These are phyloP conservation scores for Apiotrichum gracile DNA, from an alignment of 1,284 basidiomycete genomes.

Conservation along the genomic window DNA sequence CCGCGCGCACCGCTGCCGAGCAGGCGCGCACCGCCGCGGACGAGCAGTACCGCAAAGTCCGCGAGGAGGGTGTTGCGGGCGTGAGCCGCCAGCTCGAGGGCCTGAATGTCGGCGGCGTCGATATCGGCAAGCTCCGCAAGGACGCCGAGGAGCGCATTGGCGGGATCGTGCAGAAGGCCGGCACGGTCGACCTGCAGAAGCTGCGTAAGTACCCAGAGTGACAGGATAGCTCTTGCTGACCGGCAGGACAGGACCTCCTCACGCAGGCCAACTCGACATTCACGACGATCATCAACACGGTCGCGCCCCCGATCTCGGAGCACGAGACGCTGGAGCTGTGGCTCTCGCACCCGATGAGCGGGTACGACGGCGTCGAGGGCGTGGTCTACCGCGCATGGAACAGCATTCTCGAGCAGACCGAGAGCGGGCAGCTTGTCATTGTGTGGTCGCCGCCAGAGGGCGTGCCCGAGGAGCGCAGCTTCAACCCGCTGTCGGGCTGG, in stretches of 20 bases:
- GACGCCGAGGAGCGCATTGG: conserved; percentile 47
- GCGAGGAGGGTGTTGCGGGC: conserved; percentile 56
- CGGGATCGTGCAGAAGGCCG: conserved; percentile 56
- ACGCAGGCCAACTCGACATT: conserved; percentile 77
- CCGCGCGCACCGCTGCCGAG: conserved; percentile 70
- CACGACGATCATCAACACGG: conserved; percentile 86
- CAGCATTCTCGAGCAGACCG: conserved; percentile 86
- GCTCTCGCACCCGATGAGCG: conserved; percentile 92
- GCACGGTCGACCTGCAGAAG: conserved; percentile 71
- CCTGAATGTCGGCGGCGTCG: conserved; percentile 58
- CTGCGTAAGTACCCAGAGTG: conserved; percentile 51
- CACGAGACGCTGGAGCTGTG: conserved; percentile 96
- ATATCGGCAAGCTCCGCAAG: conserved; percentile 72
- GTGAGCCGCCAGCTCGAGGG: conserved; percentile 23
- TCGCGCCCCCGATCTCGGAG: conserved; percentile 94
- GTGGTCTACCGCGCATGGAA: conserved; percentile 75
- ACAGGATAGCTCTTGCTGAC: neutral
- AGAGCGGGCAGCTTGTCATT: conserved; percentile 83
- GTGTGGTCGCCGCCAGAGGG: conserved; percentile 65
- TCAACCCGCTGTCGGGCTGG: conserved; percentile 78
- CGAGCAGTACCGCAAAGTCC: conserved; percentile 60
- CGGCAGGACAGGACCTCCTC: conserved; percentile 74
- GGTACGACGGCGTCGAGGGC: conserved; percentile 92
- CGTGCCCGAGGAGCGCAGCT: conserved; percentile 48
- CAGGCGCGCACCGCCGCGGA: conserved; percentile 47